A percentile compares a stretch with the other conserved stretches of the same genome.
phyloP scores from a whole-genome alignment of 805 yeast genomes.

The Wilhelminamyces savonicus region DNA sequence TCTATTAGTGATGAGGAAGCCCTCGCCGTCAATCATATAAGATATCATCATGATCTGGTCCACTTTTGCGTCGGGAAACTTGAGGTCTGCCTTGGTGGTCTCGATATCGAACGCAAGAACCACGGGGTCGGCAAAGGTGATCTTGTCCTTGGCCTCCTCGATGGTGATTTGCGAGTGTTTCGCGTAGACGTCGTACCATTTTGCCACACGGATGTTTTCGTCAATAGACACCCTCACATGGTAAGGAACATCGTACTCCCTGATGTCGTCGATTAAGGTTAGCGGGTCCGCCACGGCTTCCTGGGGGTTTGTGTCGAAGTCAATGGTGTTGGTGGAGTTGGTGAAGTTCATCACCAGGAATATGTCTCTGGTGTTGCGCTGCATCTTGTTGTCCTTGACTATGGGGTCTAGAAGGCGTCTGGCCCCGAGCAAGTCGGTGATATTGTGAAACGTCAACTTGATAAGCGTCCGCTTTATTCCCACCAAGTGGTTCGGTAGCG shows the following conservation, averaged over 20 bases:
- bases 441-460: constrained; percentile 67
- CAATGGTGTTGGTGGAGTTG: constrained; percentile 12
- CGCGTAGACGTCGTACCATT: constrained; percentile 84
- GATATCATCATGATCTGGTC: constrained; percentile 99
- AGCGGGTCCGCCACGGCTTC: constrained; percentile 43
- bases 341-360: constrained; percentile 52
- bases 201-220: constrained; percentile 79
- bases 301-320: constrained; percentile 3
- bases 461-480: constrained; percentile 66
- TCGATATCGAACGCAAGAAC: constrained; percentile 96
- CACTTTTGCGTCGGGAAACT: constrained; percentile 85
- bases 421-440: constrained; percentile 68
- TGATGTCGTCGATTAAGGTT: constrained; percentile 66
- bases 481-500: constrained; percentile 77
- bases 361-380: constrained; percentile 57
- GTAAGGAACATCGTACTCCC: constrained; percentile 95
- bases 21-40: constrained; percentile 98
- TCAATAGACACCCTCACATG: constrained; percentile 97
- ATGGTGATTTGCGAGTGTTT: constrained; percentile 49
- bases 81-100: constrained; percentile 92
- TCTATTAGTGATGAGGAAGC: constrained; percentile 87
- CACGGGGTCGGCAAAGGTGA: constrained; percentile 96
- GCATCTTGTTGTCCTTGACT: constrained; percentile 57
- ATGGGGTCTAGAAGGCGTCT: constrained; percentile 66
- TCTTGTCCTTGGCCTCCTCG: constrained; percentile 60